Conservation (phyloP, 73 alveolate species). For the Stentor coeruleus region DNA sequence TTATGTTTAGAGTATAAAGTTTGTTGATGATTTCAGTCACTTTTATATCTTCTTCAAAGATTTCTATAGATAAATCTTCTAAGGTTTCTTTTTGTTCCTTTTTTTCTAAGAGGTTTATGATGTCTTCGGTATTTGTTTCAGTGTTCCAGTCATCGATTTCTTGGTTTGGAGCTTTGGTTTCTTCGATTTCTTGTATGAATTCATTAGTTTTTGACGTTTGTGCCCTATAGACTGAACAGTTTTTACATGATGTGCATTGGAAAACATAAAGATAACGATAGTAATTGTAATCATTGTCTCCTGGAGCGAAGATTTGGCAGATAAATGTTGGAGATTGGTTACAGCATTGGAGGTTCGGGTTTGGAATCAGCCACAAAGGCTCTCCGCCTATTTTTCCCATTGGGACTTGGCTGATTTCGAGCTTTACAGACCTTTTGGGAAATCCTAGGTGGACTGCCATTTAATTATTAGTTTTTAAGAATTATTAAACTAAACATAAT, state of each 20-base stretch:
- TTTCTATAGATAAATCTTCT: not conserved
- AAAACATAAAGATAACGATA: slow-evolving; percentile 8
- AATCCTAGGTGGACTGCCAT: slow-evolving; percentile 19
- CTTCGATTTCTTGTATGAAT: not conserved
- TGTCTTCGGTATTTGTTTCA: not conserved
- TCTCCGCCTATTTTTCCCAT: slow-evolving; percentile 17
- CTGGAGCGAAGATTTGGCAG: slow-evolving; percentile 23
- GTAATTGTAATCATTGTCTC: not conserved
- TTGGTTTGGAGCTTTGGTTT: not conserved
- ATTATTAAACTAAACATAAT: too few species aligned
- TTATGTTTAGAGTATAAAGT: not conserved
- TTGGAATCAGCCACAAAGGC: not conserved
- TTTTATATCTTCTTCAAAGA: slow-evolving; percentile 18
- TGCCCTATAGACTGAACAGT: not conserved
- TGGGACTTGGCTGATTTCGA: not conserved
- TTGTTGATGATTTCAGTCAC: slow-evolving; percentile 9
- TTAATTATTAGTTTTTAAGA: not conserved
- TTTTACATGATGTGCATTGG: slow-evolving; percentile 1
- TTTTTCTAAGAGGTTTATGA: not conserved
- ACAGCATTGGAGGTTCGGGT: not conserved
- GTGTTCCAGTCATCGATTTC: slow-evolving; percentile 17
- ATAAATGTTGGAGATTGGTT: not conserved
- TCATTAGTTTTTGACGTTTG: not conserved
- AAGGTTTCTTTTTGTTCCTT: not conserved
- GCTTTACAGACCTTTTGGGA: not conserved